A percentile compares a stretch with the other conserved stretches of the same genome.
Evolutionary conservation across 306 rosid genomes (phyloP).

Genomic region (Cicer bijugum): DNA sequence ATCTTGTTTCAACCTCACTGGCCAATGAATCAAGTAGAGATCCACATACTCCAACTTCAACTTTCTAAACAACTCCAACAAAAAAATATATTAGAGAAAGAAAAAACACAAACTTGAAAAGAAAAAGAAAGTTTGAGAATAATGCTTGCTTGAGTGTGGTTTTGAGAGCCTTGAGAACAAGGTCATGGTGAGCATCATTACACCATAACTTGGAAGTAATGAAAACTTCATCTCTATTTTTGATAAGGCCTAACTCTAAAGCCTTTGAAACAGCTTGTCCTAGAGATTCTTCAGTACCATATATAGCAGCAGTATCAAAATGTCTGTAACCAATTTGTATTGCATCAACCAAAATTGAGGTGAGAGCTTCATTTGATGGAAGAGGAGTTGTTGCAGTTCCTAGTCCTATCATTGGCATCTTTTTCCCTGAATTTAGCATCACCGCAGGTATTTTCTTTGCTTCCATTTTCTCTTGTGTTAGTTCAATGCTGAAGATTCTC

Average conservation of each 20-base stretch:
- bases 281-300: slow-evolving; percentile 48
- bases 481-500: slow-evolving; percentile 7
- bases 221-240: slow-evolving; percentile 54
- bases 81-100: neutral
- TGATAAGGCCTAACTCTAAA: slow-evolving; percentile 49
- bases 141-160: slow-evolving; percentile 50
- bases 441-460: slow-evolving; percentile 39
- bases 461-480: slow-evolving; percentile 40
- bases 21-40: slow-evolving; percentile 52
- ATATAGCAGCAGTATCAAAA: slow-evolving; percentile 51
- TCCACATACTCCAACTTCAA: slow-evolving; percentile 50
- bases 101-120: neutral
- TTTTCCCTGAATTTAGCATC: slow-evolving; percentile 43
- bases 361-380: slow-evolving; percentile 38
- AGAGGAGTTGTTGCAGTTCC: slow-evolving; percentile 44
- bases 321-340: slow-evolving; percentile 43
- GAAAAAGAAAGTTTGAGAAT: neutral
- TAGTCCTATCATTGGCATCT: slow-evolving; percentile 44
- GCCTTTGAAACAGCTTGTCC: slow-evolving; percentile 53
- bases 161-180: slow-evolving; percentile 57
- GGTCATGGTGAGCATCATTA: slow-evolving; percentile 54
- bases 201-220: slow-evolving; percentile 61
- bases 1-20: slow-evolving; percentile 47
- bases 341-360: slow-evolving; percentile 37
- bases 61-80: slow-evolving; percentile 38